Evolutionary conservation across 164 flowering plant genomes (phyloP).

Genomic region (Nelumbo lutea): DNA sequence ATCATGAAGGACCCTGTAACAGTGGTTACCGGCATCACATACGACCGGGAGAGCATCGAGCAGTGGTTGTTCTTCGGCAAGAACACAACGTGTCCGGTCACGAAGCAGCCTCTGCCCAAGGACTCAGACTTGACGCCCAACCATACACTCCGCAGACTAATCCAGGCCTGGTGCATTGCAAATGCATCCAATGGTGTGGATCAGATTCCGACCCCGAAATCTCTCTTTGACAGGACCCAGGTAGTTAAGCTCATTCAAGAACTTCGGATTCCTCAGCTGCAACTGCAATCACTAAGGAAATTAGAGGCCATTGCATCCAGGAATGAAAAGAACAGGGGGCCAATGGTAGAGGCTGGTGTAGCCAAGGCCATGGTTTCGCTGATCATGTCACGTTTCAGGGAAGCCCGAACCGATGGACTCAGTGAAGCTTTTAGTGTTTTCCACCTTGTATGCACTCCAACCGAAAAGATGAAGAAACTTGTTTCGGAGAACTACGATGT

Average conservation of each 20-base stretch:
- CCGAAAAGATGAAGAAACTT: constrained; percentile 8
- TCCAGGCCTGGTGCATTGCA: constrained; percentile 55
- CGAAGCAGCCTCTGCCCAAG: constrained; percentile 39
- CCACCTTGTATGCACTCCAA: constrained; percentile 11
- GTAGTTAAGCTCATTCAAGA: constrained; percentile 30
- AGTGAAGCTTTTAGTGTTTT: constrained; percentile 45
- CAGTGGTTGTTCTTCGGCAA: constrained; percentile 37
- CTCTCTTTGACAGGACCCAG: constrained; percentile 28
- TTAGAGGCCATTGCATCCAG: constrained; percentile 28
- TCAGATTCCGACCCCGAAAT: constrained; percentile 47
- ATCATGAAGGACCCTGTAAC: constrained; percentile 80
- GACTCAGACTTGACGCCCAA: constrained; percentile 59
- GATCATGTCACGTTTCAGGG: constrained; percentile 15
- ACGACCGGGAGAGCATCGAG: constrained; percentile 65
- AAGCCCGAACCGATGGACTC: constrained; percentile 16
- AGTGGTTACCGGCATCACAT: constrained; percentile 54
- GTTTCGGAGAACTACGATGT: constrained; percentile 13
- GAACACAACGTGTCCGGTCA: constrained; percentile 51
- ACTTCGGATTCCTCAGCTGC: constrained; percentile 19
- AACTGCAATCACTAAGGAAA: constrained; percentile 16
- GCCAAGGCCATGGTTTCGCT: constrained; percentile 24
- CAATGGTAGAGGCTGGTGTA: constrained; percentile 44
- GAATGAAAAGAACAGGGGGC: constrained; percentile 31
- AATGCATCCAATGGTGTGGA: constrained; percentile 37
- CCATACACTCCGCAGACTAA: constrained; percentile 62